Base-by-base conservation (phyloP, 441 rosid genomes). In the Euphorbia corollata region DNA sequence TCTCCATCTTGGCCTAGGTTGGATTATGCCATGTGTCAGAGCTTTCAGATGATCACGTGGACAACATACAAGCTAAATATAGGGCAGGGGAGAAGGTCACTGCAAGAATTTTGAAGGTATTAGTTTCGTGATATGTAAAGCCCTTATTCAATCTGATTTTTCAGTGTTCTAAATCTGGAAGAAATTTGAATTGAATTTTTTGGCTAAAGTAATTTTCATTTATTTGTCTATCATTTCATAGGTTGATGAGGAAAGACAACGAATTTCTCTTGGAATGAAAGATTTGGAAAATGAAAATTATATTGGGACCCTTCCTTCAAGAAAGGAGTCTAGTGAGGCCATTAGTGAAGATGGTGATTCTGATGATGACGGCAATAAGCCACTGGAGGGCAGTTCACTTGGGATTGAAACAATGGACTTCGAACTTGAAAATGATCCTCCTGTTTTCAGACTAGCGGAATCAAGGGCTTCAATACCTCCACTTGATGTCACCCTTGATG, bases 211-310 rank as follows among this genome's bases (percentile, higher is more conserved):
- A 60, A 75, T 65, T 71, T 72, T 77, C 51, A 38, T 55, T 45
- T 39, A 27, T 72, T 63, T 45, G 38, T 68, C 18, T 45, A 34
- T 78, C 63, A 76, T 64, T 68, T 65, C 32, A 18, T 74, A 94
- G 99, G 82, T 94, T 74, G 94, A 90, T 59, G 83, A 79, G 80
- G 97, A 86, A 78, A 90, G 82, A 74, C 86, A 61, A n/a, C 85
- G 98, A 61, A 82, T 92, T 73, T 88, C 99, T 48, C 93, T 92
- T 20, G 92, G 97, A 60, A 87, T 92, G 97, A 95, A 92, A 79
- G 74, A 71, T 41, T 88, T 95, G 43, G 87, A 80, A 73, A 45
- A 81, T 43, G 69, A 9, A 15, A 74, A 74, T 63, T 82, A 69
- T 32, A 70, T 50, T 63, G 80, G 67, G 75, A 67, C 65, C 51